These are phyloP conservation scores for Pleurotus ostreatus DNA, from an alignment of 768 basidiomycete genomes.

Conservation along the genomic window DNA sequence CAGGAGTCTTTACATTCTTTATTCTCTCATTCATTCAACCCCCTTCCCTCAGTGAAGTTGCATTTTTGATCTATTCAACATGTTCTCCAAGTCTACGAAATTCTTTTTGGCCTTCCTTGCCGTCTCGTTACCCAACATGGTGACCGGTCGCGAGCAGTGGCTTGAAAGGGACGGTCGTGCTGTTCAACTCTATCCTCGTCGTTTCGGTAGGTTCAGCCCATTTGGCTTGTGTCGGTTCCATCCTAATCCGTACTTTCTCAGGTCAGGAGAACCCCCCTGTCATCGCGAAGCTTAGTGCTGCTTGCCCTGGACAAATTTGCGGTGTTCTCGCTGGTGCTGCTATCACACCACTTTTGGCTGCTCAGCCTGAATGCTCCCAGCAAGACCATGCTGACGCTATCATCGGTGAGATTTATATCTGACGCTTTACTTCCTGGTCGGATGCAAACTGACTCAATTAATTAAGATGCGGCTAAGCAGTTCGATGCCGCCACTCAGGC, in stretches of 20 bases:
- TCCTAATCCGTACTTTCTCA: background rate
- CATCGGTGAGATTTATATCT: conserved; percentile 36
- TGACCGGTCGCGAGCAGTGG: conserved; percentile 39
- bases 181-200: conserved; percentile 46
- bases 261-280: conserved; percentile 45
- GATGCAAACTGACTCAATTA: background rate
- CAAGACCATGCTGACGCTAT: conserved; percentile 56
- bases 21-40: conserved; percentile 6
- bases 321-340: conserved; percentile 47
- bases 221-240: background rate
- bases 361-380: conserved; percentile 49
- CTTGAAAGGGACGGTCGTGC: conserved; percentile 42
- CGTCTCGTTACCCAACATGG: conserved; percentile 17
- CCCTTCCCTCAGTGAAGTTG: conserved; percentile 12
- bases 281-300: conserved; percentile 38
- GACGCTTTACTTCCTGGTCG: background rate
- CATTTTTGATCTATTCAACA: conserved; percentile 13
- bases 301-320: conserved; percentile 47
- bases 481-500: conserved; percentile 47
- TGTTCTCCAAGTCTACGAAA: conserved; percentile 16
- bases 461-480: conserved; percentile 45
- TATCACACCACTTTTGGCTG: conserved; percentile 48
- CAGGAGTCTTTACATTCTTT: conserved; percentile 6
- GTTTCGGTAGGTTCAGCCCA: conserved; percentile 30
- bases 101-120: conserved; percentile 17